Percentiles rank a stretch among this genome's conserved stretches.
Conservation (phyloP, 192 early-diverging fungal genomes). For the Entomortierella lignicola region DNA sequence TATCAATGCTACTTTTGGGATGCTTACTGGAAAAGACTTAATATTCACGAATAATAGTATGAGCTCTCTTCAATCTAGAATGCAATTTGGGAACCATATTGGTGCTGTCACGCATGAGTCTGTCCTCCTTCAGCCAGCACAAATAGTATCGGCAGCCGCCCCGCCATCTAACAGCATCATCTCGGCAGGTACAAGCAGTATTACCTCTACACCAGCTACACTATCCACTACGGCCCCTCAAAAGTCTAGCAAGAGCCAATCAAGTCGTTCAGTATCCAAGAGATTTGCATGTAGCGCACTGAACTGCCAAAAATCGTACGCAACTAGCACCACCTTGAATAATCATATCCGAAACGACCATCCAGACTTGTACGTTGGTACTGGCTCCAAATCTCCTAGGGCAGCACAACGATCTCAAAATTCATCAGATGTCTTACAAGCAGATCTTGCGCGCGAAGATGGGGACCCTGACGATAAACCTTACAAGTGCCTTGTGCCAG, state of each 20-base stretch:
- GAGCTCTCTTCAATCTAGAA: constrained; percentile 11
- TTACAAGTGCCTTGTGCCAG: constrained; percentile 73
- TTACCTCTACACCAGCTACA: background rate
- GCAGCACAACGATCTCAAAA: background rate
- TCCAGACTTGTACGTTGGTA: constrained; percentile 2
- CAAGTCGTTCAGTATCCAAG: constrained; percentile 11
- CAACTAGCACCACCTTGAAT: constrained; percentile 14
- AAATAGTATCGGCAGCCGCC: background rate
- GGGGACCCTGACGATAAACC: constrained; percentile 64
- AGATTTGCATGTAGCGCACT: constrained; percentile 19
- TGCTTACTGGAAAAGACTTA: constrained; percentile 13
- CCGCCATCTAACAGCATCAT: constrained; percentile 2
- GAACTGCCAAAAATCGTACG: constrained; percentile 30
- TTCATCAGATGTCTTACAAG: constrained; percentile 1
- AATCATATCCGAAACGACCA: constrained; percentile 43
- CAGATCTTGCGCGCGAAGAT: background rate
- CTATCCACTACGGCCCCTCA: background rate
- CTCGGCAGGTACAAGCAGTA: background rate
- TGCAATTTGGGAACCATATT: constrained; percentile 28
- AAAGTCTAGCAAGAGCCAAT: constrained; percentile 4
- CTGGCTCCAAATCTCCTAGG: background rate
- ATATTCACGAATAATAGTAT: constrained; percentile 4
- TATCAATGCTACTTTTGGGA: background rate
- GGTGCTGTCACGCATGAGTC: constrained; percentile 16
- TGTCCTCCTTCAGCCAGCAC: constrained; percentile 2